A percentile compares a stretch with the other conserved stretches of the same genome.
Evolutionary conservation across 2,329 filamentous ascomycete genomes (phyloP).

Genomic region (Grosmannia clavigera): DNA sequence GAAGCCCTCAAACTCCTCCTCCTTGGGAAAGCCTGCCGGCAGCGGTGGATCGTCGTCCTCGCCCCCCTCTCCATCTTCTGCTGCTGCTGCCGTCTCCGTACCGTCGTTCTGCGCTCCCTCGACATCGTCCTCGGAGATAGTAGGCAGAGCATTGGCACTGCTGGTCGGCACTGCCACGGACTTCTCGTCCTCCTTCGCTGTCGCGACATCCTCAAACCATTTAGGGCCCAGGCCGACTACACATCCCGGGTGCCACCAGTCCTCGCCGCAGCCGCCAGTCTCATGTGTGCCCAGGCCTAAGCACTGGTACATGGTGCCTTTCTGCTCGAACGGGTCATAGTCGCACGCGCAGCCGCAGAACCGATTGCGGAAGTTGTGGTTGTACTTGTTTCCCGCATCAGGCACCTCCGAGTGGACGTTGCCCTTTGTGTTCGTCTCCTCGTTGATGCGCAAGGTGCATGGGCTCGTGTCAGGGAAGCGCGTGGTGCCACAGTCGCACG

Average conservation of each 20-base stretch:
- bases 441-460: slow-evolving; percentile 64
- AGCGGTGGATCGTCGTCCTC: slow-evolving; percentile 53
- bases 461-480: slow-evolving; percentile 58
- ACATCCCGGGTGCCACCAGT: slow-evolving; percentile 96
- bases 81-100: not conserved
- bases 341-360: slow-evolving; percentile 86
- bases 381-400: slow-evolving; percentile 69
- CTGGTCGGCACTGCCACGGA: not conserved
- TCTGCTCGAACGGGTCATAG: slow-evolving; percentile 81
- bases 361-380: slow-evolving; percentile 85
- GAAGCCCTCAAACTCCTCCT: slow-evolving; percentile 81
- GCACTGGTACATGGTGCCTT: slow-evolving; percentile 97
- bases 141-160: slow-evolving; percentile 3
- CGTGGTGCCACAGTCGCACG: slow-evolving; percentile 89
- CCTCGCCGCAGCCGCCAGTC: slow-evolving; percentile 83
- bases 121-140: slow-evolving; percentile 6
- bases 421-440: slow-evolving; percentile 62
- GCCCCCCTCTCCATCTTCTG: slow-evolving; percentile 22
- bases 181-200: not conserved
- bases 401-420: slow-evolving; percentile 65
- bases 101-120: slow-evolving; percentile 8
- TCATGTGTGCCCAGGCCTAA: slow-evolving; percentile 69
- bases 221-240: slow-evolving; percentile 66
- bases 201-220: slow-evolving; percentile 46
- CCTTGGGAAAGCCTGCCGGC: slow-evolving; percentile 75